Conservation (phyloP, 352 stramenopile species). For the Globisporangium cylindrosporum region DNA sequence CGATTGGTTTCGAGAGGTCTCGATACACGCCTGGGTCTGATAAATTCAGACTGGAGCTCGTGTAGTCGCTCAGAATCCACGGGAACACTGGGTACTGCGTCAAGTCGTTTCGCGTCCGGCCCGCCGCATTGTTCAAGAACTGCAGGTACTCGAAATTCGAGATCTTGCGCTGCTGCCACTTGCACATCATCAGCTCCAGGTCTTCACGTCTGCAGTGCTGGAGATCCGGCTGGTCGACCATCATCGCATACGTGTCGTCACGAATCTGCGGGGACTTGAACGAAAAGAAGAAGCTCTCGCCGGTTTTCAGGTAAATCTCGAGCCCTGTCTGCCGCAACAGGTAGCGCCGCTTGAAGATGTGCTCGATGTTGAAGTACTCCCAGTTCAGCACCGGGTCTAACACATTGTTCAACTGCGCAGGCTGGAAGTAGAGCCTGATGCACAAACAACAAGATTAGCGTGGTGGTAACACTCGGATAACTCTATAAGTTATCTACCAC, state of each 20-base stretch:
- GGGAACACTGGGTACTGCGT: constrained; percentile 97
- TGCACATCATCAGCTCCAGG: constrained; percentile 71
- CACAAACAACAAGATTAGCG: not conserved
- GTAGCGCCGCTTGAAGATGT: constrained; percentile 86
- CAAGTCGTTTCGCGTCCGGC: constrained; percentile 87
- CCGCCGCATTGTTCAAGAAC: constrained; percentile 88
- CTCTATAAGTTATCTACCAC: constrained; percentile 35
- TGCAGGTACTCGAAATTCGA: constrained; percentile 94
- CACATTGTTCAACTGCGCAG: constrained; percentile 90
- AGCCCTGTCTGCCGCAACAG: constrained; percentile 87
- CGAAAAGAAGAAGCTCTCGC: constrained; percentile 80
- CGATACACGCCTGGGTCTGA: constrained; percentile 84
- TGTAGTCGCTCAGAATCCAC: constrained; percentile 94
- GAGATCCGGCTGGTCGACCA: constrained; percentile 71
- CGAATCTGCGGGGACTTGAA: constrained; percentile 57
- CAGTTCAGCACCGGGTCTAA: constrained; percentile 84
- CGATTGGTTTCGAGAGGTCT: constrained; percentile 94
- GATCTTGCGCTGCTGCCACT: constrained; percentile 85
- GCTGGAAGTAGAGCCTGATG: constrained; percentile 87
- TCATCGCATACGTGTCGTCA: constrained; percentile 82
- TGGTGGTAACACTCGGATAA: constrained; percentile 93
- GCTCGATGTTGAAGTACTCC: constrained; percentile 65
- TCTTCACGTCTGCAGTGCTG: constrained; percentile 49
- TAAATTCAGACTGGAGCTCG: constrained; percentile 81
- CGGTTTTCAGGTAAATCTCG: constrained; percentile 80